These are phyloP conservation scores for Xylona heveae DNA, from an alignment of 495 filamentous ascomycete genomes.

Conservation along the genomic window DNA sequence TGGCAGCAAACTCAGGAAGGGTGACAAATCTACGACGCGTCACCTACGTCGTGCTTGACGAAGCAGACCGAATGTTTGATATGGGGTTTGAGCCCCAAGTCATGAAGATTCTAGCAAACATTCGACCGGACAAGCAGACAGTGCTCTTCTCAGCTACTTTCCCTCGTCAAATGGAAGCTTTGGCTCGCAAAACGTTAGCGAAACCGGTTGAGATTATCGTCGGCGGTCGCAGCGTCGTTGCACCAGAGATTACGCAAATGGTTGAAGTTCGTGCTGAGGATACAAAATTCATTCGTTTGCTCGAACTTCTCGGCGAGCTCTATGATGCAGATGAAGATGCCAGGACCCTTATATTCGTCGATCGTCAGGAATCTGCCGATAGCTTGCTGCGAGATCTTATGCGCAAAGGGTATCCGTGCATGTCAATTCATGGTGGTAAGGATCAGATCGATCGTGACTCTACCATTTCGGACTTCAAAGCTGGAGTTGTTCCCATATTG, in stretches of 20 bases:
- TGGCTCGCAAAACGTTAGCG: constrained; percentile 72
- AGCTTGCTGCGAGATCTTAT: constrained; percentile 60
- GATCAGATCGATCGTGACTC: constrained; percentile 91
- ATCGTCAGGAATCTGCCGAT: constrained; percentile 87
- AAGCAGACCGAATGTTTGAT: constrained; percentile 98
- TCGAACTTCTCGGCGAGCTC: constrained; percentile 73
- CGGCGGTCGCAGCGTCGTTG: constrained; percentile 77
- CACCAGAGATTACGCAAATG: constrained; percentile 84
- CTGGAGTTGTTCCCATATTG: constrained; percentile 69
- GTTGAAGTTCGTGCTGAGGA: constrained; percentile 74
- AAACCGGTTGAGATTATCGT: constrained; percentile 82
- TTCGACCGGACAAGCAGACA: constrained; percentile 79
- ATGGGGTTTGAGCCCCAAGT: constrained; percentile 99
- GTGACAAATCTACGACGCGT: constrained; percentile 80
- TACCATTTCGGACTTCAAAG: constrained; percentile 88
- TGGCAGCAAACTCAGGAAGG: constrained; percentile 78
- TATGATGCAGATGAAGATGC: constrained; percentile 79
- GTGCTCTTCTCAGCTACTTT: constrained; percentile 78
- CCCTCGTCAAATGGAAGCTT: constrained; percentile 76
- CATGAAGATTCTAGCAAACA: constrained; percentile 83
- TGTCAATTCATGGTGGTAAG: constrained; percentile 92
- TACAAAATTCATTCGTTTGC: constrained; percentile 62
- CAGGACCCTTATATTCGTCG: constrained; percentile 78
- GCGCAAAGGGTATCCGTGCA: constrained; percentile 78
- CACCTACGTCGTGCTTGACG: constrained; percentile 86